Conservation (phyloP, 2,329 filamentous ascomycete species). For the Fusarium armeniacum region DNA sequence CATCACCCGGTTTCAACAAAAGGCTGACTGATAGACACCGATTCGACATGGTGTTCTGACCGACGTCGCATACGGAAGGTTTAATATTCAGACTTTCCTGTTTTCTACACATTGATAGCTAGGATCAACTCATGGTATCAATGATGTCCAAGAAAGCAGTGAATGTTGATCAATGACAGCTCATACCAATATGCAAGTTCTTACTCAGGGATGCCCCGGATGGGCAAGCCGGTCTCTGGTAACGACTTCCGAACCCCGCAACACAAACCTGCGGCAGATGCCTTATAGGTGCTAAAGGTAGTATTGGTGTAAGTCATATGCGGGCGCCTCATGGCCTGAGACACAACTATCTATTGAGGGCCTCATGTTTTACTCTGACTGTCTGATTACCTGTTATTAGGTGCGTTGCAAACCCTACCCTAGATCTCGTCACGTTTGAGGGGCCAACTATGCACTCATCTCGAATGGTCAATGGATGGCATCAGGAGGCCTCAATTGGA, state of each 20-base stretch:
- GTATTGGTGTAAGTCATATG: not conserved
- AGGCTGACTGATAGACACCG: not conserved
- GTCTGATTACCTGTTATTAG: not conserved
- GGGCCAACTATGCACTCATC: not conserved
- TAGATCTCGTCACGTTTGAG: not conserved
- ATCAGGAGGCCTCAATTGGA: not conserved
- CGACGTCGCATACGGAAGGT: not conserved
- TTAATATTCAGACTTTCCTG: not conserved
- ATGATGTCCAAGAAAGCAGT: not conserved
- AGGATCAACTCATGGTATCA: not conserved
- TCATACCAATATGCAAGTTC: not conserved
- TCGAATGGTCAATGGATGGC: not conserved
- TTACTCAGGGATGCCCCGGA: not conserved
- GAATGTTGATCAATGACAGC: not conserved
- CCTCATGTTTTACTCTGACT: not conserved
- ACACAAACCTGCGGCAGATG: not conserved
- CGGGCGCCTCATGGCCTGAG: not conserved
- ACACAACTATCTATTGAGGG: not conserved
- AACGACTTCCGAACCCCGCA: not conserved
- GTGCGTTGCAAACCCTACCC: not conserved
- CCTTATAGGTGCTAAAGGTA: not conserved
- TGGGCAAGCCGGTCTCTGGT: too few relatives aligned
- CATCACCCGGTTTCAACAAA: slow-evolving; percentile 6
- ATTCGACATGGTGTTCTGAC: not conserved
- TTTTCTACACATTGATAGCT: too few relatives aligned